Percentiles rank a stretch among this genome's conserved stretches.
phyloP scores from a whole-genome alignment of 1,284 basidiomycete species.

The Ustilago xerochloae region DNA sequence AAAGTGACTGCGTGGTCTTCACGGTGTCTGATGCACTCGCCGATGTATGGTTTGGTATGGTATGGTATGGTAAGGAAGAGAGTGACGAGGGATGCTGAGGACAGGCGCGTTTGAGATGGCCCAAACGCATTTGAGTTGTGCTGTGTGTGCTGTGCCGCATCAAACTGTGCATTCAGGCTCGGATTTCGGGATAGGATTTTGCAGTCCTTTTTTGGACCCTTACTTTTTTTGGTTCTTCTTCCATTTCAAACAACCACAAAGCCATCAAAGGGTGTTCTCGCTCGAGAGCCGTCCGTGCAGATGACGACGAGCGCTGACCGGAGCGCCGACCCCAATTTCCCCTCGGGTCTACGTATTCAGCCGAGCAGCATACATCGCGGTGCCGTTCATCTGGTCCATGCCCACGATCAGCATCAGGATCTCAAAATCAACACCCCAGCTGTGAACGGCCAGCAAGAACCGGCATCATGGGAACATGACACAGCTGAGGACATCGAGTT shows the following conservation, averaged over 20 bases:
- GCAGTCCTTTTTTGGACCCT: slow-evolving; percentile 24
- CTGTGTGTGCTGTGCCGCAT: slow-evolving; percentile 2
- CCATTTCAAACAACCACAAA: background rate
- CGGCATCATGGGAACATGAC: slow-evolving; percentile 53
- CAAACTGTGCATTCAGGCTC: background rate
- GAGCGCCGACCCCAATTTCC: slow-evolving; percentile 59
- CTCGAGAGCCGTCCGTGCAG: slow-evolving; percentile 9
- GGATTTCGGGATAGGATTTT: slow-evolving; percentile 31
- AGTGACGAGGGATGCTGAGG: no score
- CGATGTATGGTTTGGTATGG: background rate
- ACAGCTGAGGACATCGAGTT: slow-evolving; percentile 55
- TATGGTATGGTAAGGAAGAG: background rate
- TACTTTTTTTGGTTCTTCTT: slow-evolving; percentile 5
- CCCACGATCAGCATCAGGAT: background rate
- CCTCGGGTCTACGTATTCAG: slow-evolving; percentile 46
- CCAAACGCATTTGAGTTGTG: slow-evolving; percentile 13
- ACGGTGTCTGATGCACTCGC: no score
- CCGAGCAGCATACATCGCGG: slow-evolving; percentile 44
- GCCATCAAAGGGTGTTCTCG: background rate
- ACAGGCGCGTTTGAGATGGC: slow-evolving; percentile 12
- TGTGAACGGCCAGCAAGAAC: background rate
- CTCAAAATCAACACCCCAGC: background rate
- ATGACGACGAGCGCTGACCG: slow-evolving; percentile 19
- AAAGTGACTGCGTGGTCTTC: no score
- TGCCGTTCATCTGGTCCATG: background rate